These are phyloP conservation scores for Urochloa ruziziensis DNA, from an alignment of 176 grass and related monocot species.

Conservation along the genomic window DNA sequence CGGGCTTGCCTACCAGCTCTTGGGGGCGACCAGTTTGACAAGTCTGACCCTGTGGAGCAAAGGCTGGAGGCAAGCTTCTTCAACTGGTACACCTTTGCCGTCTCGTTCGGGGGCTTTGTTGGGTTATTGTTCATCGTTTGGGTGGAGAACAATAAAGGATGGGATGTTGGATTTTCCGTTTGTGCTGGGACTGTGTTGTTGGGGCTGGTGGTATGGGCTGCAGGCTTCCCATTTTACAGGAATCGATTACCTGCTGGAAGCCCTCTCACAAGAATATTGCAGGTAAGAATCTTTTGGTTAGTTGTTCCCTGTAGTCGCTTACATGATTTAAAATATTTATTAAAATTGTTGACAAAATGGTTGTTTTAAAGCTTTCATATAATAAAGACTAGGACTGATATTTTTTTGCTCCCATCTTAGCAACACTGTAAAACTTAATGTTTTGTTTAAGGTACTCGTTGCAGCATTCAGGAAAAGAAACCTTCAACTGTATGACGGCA, in stretches of 20 bases:
- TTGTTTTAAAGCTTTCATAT: not conserved
- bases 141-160: constrained; percentile 58
- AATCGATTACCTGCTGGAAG: constrained; percentile 53
- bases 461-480: not conserved
- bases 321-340: not conserved
- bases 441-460: not conserved
- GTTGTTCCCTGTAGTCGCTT: not conserved
- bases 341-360: not conserved
- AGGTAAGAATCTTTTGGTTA: constrained; percentile 27
- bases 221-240: constrained; percentile 53
- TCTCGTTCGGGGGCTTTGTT: constrained; percentile 55
- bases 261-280: constrained; percentile 57
- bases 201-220: constrained; percentile 25
- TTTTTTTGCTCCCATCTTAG: not conserved
- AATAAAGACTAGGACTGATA: not conserved
- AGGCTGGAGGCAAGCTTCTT: constrained; percentile 68
- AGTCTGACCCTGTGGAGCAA: constrained; percentile 33
- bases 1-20: constrained; percentile 56
- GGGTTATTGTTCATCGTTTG: constrained; percentile 65
- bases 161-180: constrained; percentile 51
- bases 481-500: not conserved
- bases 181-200: constrained; percentile 34
- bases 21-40: constrained; percentile 74
- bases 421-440: not conserved
- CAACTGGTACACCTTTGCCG: constrained; percentile 76